phyloP scores from a whole-genome alignment of 768 basidiomycete genomes.

The Lyophyllum decastes region DNA sequence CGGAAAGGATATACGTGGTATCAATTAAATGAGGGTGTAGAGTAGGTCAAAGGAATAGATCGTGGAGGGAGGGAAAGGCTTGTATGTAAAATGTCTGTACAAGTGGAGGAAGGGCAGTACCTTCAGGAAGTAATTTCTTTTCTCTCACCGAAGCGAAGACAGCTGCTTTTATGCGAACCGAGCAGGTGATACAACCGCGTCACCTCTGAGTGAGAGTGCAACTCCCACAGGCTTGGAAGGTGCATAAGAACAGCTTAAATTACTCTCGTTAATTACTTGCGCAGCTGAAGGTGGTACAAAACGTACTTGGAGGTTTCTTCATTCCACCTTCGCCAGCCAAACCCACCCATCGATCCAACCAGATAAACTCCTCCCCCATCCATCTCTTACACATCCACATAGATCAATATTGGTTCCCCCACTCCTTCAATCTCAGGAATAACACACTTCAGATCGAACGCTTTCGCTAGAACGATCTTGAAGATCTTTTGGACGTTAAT shows the following conservation, averaged over 20 bases:
- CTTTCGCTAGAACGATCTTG: constrained; percentile 96
- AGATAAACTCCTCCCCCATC: constrained; percentile 17
- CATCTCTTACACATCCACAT: constrained; percentile 72
- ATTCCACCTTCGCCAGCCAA: constrained; percentile 23
- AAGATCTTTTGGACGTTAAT: constrained; percentile 99
- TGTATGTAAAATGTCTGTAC: constrained; percentile 16
- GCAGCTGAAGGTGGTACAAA: background rate
- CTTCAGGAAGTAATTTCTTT: background rate
- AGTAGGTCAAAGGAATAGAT: constrained; percentile 10
- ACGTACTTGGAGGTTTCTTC: constrained; percentile 33
- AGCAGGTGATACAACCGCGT: constrained; percentile 2
- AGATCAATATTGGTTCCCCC: constrained; percentile 93
- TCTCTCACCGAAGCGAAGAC: no score
- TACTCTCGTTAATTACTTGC: background rate
- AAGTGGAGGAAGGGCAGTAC: constrained; percentile 5
- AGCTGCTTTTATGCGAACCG: background rate
- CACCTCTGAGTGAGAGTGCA: background rate
- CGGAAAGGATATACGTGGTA: constrained; percentile 18
- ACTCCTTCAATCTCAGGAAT: constrained; percentile 97
- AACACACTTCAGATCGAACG: constrained; percentile 98
- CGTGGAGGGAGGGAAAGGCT: constrained; percentile 8
- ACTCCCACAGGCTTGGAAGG: constrained; percentile 1
- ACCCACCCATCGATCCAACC: constrained; percentile 8
- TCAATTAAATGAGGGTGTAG: constrained; percentile 22
- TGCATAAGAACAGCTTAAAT: constrained; percentile 6